phyloP scores from a whole-genome alignment of 139 green algal species.

The Tetraselmis striata region DNA sequence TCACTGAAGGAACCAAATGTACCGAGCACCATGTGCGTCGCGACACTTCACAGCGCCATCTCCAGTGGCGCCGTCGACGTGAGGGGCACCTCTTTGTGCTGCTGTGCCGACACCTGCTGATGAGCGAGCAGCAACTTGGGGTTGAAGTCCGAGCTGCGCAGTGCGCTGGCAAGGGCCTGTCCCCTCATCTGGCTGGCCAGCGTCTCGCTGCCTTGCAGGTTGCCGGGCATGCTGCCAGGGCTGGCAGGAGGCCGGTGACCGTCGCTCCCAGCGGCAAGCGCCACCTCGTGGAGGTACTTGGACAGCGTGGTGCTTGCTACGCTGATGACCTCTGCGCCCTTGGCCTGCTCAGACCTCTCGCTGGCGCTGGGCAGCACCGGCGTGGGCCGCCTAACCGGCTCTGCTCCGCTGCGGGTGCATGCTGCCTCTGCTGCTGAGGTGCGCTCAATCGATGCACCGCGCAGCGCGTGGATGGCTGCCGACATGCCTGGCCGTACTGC shows the following conservation, averaged over 20 bases:
- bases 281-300: not conserved
- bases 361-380: no score
- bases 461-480: not conserved
- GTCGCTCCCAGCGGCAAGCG: not conserved
- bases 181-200: not conserved
- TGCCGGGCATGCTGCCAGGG: not conserved
- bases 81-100: not conserved
- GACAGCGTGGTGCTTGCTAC: not conserved
- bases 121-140: not conserved
- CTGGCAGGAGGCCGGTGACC: not conserved
- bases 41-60: not conserved
- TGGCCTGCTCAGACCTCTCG: no score
- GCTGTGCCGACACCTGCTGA: not conserved
- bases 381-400: not conserved
- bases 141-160: not conserved
- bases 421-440: no score
- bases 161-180: not conserved
- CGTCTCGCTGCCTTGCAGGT: not conserved
- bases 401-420: no score
- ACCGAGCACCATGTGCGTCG: not conserved
- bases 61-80: no score
- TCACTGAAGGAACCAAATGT: no score
- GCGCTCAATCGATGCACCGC: not conserved
- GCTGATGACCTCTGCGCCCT: not conserved
- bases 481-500: not conserved